Evolutionary conservation across 1,284 basidiomycete genomes (phyloP), one percentile per base, ranked within the genome.

Genomic region (Fomitopsis schrenkii): DNA sequence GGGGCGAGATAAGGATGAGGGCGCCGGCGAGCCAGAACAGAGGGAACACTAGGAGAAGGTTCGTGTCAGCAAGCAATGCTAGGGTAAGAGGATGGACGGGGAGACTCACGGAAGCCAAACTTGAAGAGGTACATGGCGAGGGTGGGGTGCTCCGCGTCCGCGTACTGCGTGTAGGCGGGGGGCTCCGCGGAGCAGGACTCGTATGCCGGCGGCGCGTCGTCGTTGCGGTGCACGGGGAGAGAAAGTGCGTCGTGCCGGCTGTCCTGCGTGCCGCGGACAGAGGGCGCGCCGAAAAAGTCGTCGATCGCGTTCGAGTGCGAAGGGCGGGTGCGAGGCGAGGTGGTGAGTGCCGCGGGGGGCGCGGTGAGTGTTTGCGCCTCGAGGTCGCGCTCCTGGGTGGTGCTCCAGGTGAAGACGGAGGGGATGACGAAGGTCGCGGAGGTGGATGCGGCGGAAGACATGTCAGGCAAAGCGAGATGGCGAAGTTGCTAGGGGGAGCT

Each of bases 21-120:
- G 74, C 69, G 14, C 79, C 78, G 5, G 77, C 65, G 8, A 72
- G 64, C 78, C 79, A 80, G 65, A 80, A 80, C 22, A 77, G 61
- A 6, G 78, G 79, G 67, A 79, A 80, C 56, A 80, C 79, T 80
- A 50, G 14, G 38, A 22, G 22, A 22, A 26, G 28, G 12, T 7
- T 28, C 28, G 15, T 14, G 12, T 33, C 26, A 57, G 35, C 48
- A 14, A 59, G 3, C 2, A 8, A 14, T 17, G 33, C 12, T 53
- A 9, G n/a, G 5, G 6, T 9, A 6, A 33, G 33, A n/a, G 53
- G 30, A 33, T 42, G 30, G n/a, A 30, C 36, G 33, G 22, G 22
- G 22, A 12, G 30, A 67, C 72, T 66, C 59, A 73, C 71, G 63
- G 66, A 72, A 74, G 40, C 73, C 73, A 52, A 70, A 72, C 62